phyloP scores from a whole-genome alignment of 23 red algal species.

The Gracilaria vermiculophylla region DNA sequence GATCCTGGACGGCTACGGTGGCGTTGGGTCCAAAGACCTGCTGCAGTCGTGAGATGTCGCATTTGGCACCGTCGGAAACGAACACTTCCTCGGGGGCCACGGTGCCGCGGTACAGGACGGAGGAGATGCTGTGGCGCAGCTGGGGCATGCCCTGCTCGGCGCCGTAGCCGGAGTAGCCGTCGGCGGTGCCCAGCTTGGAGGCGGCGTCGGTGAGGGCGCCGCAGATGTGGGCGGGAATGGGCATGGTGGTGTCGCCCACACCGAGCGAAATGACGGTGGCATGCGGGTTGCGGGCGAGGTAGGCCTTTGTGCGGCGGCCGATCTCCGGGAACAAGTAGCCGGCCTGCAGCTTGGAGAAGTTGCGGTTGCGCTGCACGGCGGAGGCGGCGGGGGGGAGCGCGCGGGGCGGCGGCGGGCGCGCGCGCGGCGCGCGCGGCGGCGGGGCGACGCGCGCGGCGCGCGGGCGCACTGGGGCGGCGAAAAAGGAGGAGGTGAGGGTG shows the following conservation, averaged over 20 bases:
- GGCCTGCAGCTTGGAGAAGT: constrained; percentile 93
- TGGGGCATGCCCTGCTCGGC: constrained; percentile 66
- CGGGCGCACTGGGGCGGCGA: background rate
- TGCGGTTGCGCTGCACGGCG: constrained; percentile 75
- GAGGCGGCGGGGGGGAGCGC: constrained; percentile 22
- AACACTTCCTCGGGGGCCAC: constrained; percentile 90
- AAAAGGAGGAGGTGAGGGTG: constrained; percentile 11
- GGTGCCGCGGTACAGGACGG: constrained; percentile 64
- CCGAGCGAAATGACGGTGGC: constrained; percentile 91
- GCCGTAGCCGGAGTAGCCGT: constrained; percentile 97
- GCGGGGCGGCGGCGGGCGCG: background rate
- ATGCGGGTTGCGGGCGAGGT: constrained; percentile 73
- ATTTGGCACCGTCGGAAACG: constrained; percentile 97
- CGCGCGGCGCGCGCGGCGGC: too few relatives aligned
- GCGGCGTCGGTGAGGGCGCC: constrained; percentile 69
- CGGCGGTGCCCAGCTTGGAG: constrained; percentile 63
- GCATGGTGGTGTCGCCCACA: constrained; percentile 95
- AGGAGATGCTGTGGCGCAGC: constrained; percentile 81
- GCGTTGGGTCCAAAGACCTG: constrained; percentile 84
- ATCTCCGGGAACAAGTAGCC: constrained; percentile 99
- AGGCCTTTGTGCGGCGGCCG: constrained; percentile 76
- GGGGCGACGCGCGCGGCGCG: too few relatives aligned
- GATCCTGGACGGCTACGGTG: constrained; percentile 96
- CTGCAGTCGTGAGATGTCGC: constrained; percentile 92
- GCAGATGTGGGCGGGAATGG: constrained; percentile 85